Evolutionary conservation across 1,284 basidiomycete genomes (phyloP).

Genomic region (Ustilago cynodontis): DNA sequence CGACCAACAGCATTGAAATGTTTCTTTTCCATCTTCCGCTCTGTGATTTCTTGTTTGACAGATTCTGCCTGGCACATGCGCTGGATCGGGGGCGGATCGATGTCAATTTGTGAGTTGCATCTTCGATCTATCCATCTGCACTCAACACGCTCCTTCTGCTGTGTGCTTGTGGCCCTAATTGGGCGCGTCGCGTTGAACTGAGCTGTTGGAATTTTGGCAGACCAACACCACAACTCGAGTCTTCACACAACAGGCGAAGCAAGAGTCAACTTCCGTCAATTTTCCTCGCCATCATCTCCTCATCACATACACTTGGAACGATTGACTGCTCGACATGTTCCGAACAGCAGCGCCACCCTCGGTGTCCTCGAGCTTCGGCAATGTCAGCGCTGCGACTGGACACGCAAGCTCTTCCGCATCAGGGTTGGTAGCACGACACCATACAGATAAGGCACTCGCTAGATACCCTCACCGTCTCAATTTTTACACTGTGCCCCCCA

Average conservation of each 20-base stretch:
- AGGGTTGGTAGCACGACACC: constrained; percentile 46
- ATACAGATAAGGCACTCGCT: constrained; percentile 34
- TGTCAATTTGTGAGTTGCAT: neutral
- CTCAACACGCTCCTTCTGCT: constrained; percentile 15
- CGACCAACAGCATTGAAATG: constrained; percentile 18
- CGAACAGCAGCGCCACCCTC: constrained; percentile 44
- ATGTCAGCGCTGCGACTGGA: constrained; percentile 17
- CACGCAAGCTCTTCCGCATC: constrained; percentile 31
- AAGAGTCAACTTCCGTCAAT: no score
- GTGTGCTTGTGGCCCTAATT: constrained; percentile 18
- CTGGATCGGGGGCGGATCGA: constrained; percentile 26
- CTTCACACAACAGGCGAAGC: neutral
- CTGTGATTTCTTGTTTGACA: neutral
- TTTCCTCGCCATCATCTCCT: neutral
- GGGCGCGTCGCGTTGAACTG: constrained; percentile 39
- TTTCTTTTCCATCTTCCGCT: neutral
- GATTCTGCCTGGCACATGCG: constrained; percentile 2
- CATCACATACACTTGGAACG: neutral
- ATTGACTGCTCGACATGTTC: constrained; percentile 26
- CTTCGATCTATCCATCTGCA: constrained; percentile 7
- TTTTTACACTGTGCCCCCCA: constrained; percentile 84
- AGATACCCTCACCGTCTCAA: constrained; percentile 65
- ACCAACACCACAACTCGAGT: constrained; percentile 28
- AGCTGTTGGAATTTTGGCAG: constrained; percentile 24
- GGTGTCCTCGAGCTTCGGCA: constrained; percentile 39